Conservation (phyloP, 768 basidiomycete species). For the Hydnomerulius pinastri region DNA sequence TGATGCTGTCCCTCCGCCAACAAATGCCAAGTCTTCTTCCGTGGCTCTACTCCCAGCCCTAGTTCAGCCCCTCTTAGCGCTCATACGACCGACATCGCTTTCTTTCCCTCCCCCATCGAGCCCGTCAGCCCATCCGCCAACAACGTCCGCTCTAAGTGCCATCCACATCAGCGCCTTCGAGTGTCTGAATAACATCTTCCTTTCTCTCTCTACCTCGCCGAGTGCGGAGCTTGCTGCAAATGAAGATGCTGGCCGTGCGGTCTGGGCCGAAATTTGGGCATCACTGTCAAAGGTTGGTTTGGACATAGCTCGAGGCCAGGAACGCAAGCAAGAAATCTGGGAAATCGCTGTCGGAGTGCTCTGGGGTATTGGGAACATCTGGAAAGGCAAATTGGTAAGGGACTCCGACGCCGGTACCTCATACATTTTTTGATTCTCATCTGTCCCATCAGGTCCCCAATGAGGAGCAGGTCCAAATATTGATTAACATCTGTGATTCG, state of each 20-base stretch:
- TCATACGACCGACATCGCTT: slow-evolving; percentile 73
- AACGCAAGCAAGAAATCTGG: slow-evolving; percentile 75
- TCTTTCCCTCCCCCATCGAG: slow-evolving; percentile 78
- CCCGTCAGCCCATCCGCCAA: slow-evolving; percentile 82
- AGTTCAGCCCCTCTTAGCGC: slow-evolving; percentile 64
- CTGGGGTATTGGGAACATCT: slow-evolving; percentile 84
- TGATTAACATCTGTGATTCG: slow-evolving; percentile 67
- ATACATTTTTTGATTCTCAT: slow-evolving; percentile 11
- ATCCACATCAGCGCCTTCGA: slow-evolving; percentile 86
- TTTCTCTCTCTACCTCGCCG: slow-evolving; percentile 61
- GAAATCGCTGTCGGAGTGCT: slow-evolving; percentile 77
- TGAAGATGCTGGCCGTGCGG: slow-evolving; percentile 45
- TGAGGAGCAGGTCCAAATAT: slow-evolving; percentile 58
- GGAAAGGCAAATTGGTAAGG: slow-evolving; percentile 66
- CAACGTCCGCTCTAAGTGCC: slow-evolving; percentile 80
- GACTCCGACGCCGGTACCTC: background rate
- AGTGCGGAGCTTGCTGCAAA: slow-evolving; percentile 46
- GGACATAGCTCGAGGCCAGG: slow-evolving; percentile 62
- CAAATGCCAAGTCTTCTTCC: slow-evolving; percentile 31
- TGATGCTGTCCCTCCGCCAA: slow-evolving; percentile 14
- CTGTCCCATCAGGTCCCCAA: slow-evolving; percentile 48
- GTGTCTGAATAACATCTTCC: slow-evolving; percentile 87
- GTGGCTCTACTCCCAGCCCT: slow-evolving; percentile 53
- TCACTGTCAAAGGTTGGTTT: slow-evolving; percentile 62
- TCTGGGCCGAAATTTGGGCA: slow-evolving; percentile 72